These are phyloP conservation scores for Thalassiosira allenii DNA, from an alignment of 352 stramenopile genomes.

Conservation along the genomic window DNA sequence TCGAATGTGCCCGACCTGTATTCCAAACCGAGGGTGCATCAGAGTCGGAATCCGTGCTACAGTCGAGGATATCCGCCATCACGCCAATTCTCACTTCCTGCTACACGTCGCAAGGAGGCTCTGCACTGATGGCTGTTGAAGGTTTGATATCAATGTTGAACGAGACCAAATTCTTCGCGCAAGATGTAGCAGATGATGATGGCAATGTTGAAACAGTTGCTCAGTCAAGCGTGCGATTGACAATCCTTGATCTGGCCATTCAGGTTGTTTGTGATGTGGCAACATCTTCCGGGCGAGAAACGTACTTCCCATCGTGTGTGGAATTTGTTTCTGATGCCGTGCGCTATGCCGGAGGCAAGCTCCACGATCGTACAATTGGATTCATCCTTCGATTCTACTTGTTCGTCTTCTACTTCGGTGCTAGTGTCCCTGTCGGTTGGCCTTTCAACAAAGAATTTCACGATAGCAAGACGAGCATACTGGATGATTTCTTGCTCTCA, in stretches of 20 bases:
- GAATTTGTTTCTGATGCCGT: slow-evolving; percentile 82
- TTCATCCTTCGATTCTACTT: slow-evolving; percentile 84
- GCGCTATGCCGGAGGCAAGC: slow-evolving; percentile 60
- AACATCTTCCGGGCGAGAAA: slow-evolving; percentile 76
- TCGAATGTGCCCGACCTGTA: slow-evolving; percentile 56
- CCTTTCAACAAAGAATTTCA: slow-evolving; percentile 57
- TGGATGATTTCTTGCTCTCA: slow-evolving; percentile 66
- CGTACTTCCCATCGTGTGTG: slow-evolving; percentile 75
- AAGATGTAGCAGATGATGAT: slow-evolving; percentile 67
- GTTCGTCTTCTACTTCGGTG: slow-evolving; percentile 86
- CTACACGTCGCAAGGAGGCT: slow-evolving; percentile 85
- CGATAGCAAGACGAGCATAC: too few species aligned
- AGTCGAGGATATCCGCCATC: slow-evolving; percentile 71
- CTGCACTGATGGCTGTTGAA: slow-evolving; percentile 81
- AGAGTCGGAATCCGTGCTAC: slow-evolving; percentile 41
- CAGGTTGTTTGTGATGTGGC: slow-evolving; percentile 86
- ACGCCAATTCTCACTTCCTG: slow-evolving; percentile 83
- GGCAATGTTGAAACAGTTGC: slow-evolving; percentile 13
- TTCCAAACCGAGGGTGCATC: slow-evolving; percentile 26
- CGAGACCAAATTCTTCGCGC: slow-evolving; percentile 76
- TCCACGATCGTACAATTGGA: slow-evolving; percentile 78
- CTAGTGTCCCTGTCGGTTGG: slow-evolving; percentile 65
- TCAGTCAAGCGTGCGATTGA: slow-evolving; percentile 65
- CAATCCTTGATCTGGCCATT: slow-evolving; percentile 81
- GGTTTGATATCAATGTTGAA: slow-evolving; percentile 76